Percentiles rank a stretch among this genome's conserved stretches.
phyloP scores from a whole-genome alignment of 2,329 filamentous ascomycete genomes.

The Mariannaea elegans region DNA sequence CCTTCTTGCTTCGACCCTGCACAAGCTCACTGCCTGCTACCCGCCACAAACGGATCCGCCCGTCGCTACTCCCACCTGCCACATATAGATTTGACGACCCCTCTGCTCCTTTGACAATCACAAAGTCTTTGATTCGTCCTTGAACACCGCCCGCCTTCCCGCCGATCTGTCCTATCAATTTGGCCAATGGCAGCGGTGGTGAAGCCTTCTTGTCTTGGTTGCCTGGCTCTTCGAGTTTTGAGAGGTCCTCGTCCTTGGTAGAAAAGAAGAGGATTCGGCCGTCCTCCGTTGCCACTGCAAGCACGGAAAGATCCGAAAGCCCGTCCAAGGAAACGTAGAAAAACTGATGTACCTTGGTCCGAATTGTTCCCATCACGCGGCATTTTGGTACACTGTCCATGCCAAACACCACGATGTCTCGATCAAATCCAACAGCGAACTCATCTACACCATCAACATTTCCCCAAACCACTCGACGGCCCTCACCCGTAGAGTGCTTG shows the following conservation, averaged over 20 bases:
- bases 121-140: conserved; percentile 89
- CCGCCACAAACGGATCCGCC: conserved; percentile 81
- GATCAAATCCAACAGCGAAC: conserved; percentile 89
- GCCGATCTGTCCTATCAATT: conserved; percentile 79
- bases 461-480: conserved; percentile 83
- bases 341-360: conserved; percentile 86
- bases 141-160: conserved; percentile 73
- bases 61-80: conserved; percentile 84
- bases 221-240: conserved; percentile 46
- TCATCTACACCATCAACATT: conserved; percentile 75
- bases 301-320: conserved; percentile 53
- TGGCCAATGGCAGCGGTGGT: conserved; percentile 62
- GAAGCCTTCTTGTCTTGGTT: conserved; percentile 44
- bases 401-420: conserved; percentile 84
- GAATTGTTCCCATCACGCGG: conserved; percentile 71
- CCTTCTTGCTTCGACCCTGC: conserved; percentile 38
- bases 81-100: conserved; percentile 61
- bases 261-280: conserved; percentile 87
- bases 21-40: conserved; percentile 57
- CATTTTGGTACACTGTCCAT: conserved; percentile 87
- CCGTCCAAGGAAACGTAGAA: conserved; percentile 70
- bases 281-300: conserved; percentile 89
- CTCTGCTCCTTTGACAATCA: conserved; percentile 61
- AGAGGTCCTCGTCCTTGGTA: conserved; percentile 63
- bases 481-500: conserved; percentile 81